Evolutionary conservation across 805 yeast species (phyloP).

Genomic region (Suhomyces faveliae): DNA sequence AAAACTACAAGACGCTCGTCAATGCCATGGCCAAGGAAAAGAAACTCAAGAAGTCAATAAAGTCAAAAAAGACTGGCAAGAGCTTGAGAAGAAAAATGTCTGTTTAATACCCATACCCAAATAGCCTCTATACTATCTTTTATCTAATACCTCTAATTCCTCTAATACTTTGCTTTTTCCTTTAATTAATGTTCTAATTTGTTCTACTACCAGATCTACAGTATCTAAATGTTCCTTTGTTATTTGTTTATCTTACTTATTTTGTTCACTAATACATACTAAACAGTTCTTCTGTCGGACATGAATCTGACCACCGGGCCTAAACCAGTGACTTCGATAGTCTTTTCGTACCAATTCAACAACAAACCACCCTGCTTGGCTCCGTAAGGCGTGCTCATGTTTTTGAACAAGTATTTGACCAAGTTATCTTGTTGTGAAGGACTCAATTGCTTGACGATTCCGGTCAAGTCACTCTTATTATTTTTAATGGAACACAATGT

Average conservation of each 20-base stretch:
- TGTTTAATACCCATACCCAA: not conserved
- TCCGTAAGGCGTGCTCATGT: constrained; percentile 75
- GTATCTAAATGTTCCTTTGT: not conserved
- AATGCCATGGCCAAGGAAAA: constrained; percentile 12
- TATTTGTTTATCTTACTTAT: not conserved
- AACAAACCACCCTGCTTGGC: constrained; percentile 84
- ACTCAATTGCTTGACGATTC: constrained; percentile 56
- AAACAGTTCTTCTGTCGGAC: constrained; percentile 81
- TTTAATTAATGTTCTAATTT: not conserved
- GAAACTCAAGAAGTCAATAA: constrained; percentile 6
- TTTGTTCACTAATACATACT: not conserved
- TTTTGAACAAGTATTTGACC: constrained; percentile 80
- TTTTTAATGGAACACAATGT: constrained; percentile 52
- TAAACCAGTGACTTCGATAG: constrained; percentile 79
- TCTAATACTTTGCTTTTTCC: not conserved
- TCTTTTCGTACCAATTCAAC: constrained; percentile 89
- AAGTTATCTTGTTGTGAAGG: constrained; percentile 71
- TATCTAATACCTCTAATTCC: not conserved
- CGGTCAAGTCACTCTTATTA: constrained; percentile 63
- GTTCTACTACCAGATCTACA: not conserved
- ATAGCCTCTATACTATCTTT: not conserved
- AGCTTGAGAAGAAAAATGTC: not conserved
- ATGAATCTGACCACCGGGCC: constrained; percentile 86
- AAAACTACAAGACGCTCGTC: constrained; percentile 11
- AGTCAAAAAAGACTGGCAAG: constrained; percentile 2